phyloP scores from a whole-genome alignment of 1,284 basidiomycete species.

The Ceratobasidium theobromae region DNA sequence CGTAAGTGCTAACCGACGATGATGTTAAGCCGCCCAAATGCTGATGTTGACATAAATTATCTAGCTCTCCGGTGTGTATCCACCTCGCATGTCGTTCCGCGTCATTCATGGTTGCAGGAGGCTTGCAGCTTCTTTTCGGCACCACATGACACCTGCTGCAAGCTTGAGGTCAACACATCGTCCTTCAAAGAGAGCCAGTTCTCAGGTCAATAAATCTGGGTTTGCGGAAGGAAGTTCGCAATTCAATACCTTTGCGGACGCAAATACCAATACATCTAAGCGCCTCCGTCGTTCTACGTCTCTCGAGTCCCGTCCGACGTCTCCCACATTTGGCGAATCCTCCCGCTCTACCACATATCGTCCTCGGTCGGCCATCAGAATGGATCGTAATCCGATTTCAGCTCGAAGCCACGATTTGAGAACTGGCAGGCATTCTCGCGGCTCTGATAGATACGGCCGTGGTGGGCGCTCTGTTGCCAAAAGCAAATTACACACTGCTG shows the following conservation, averaged over 20 bases:
- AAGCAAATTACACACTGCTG: not conserved
- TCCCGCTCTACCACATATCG: not conserved
- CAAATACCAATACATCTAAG: not conserved
- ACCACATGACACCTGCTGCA: constrained; percentile 16
- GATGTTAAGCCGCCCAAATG: too few relatives aligned
- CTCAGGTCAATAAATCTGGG: not conserved
- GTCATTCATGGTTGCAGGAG: constrained; percentile 17
- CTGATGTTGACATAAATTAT: not conserved
- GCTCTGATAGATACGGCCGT: not conserved
- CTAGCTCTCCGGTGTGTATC: constrained; percentile 7
- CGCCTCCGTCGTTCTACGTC: constrained; percentile 19
- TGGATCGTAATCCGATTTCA: constrained; percentile 26
- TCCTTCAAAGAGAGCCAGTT: constrained; percentile 15
- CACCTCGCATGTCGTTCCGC: constrained; percentile 24
- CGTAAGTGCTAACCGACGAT: not conserved
- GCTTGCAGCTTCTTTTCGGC: constrained; percentile 8
- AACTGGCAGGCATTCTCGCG: not conserved
- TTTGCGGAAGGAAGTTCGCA: constrained; percentile 1
- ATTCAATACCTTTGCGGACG: not conserved
- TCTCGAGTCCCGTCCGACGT: constrained; percentile 41
- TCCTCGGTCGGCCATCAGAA: not conserved
- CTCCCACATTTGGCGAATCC: not conserved
- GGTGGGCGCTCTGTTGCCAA: constrained; percentile 4
- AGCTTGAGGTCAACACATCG: constrained; percentile 7
- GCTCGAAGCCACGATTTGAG: constrained; percentile 35